A percentile compares a stretch with the other conserved stretches of the same genome.
Conservation (phyloP, 352 stramenopile species). For the Phytophthora sojae region DNA sequence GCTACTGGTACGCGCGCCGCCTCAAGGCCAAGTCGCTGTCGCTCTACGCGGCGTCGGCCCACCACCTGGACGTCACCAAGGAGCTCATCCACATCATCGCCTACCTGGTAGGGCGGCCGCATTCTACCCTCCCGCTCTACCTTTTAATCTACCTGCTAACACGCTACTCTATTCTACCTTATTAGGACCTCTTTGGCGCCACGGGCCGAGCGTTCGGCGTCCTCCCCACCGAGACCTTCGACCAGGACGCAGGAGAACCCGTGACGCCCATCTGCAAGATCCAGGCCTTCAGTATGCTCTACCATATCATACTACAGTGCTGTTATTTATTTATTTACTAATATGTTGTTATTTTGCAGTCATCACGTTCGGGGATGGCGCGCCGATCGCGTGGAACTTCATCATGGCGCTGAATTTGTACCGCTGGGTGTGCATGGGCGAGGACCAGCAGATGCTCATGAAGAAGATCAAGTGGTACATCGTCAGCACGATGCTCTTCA, state of each 20-base stretch:
- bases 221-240: constrained; percentile 71
- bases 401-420: constrained; percentile 88
- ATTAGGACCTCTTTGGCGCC: constrained; percentile 74
- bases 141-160: background rate
- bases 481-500: constrained; percentile 62
- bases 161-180: background rate
- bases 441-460: constrained; percentile 86
- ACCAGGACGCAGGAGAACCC: constrained; percentile 58
- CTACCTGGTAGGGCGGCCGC: constrained; percentile 55
- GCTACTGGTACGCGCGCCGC: constrained; percentile 79
- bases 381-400: constrained; percentile 86
- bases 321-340: constrained; percentile 1
- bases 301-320: background rate
- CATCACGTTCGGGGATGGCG: constrained; percentile 79
- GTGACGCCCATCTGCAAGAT: constrained; percentile 73
- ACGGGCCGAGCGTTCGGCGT: constrained; percentile 75
- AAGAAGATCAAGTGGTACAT: constrained; percentile 88
- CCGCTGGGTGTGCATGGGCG: constrained; percentile 82
- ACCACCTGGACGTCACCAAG: constrained; percentile 85
- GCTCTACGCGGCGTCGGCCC: constrained; percentile 47
- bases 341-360: constrained; percentile 39
- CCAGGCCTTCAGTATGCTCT: constrained; percentile 66
- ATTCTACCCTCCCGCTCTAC: background rate
- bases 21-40: constrained; percentile 56
- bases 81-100: constrained; percentile 88